phyloP scores from a whole-genome alignment of 2,329 filamentous ascomycete genomes.

The Phaeosphaeria sp. region DNA sequence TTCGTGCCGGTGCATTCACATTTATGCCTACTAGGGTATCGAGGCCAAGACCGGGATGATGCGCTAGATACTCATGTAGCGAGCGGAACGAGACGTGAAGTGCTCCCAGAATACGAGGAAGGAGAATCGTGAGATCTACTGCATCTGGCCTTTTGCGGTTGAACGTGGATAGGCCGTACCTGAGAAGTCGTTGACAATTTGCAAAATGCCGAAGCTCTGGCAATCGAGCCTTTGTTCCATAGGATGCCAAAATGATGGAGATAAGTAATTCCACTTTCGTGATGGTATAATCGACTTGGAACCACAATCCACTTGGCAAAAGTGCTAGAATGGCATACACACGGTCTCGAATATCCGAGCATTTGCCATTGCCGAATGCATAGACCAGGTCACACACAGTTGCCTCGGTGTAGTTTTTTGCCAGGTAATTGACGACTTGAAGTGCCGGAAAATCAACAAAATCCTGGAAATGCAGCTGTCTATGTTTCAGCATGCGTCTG shows the following conservation, averaged over 20 bases:
- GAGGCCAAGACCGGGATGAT: too few relatives aligned
- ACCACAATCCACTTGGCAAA: background rate
- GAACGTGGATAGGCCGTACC: too few relatives aligned
- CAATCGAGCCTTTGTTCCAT: background rate
- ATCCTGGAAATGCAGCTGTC: background rate
- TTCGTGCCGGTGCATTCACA: too few relatives aligned
- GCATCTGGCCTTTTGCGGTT: too few relatives aligned
- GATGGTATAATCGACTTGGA: background rate
- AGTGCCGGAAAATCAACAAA: background rate
- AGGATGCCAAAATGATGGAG: conserved; percentile 8
- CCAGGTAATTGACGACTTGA: background rate
- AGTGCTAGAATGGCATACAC: background rate
- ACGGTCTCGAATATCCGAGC: background rate
- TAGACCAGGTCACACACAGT: background rate
- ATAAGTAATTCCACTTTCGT: background rate
- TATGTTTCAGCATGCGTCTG: background rate
- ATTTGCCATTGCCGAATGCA: background rate
- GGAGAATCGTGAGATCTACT: too few relatives aligned
- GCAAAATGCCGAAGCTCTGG: background rate
- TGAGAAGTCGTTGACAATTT: too few relatives aligned
- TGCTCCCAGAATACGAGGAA: too few relatives aligned
- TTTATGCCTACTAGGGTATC: too few relatives aligned
- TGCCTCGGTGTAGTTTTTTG: background rate
- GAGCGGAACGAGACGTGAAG: too few relatives aligned
- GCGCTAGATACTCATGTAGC: too few relatives aligned